Evolutionary conservation across 192 early-diverging fungal genomes (phyloP), one percentile per base, ranked within the genome.

Genomic region (Gonapodya sp.): DNA sequence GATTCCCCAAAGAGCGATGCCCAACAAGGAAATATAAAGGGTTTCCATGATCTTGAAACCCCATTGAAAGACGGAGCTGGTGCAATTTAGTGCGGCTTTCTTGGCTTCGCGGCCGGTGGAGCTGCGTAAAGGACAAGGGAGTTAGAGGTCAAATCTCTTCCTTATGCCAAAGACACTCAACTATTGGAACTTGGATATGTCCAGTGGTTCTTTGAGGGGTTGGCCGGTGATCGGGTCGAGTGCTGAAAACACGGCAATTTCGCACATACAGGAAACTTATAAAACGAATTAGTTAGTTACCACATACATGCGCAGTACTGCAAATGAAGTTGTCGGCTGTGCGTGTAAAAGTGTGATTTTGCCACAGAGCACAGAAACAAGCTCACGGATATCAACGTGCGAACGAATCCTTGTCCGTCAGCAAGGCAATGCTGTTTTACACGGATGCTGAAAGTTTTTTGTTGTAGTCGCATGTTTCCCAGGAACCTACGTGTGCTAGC

Each of bases 371-470:
- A 79, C 35, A 0, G 75, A 31, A 30, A 81, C 75, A 34, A 85
- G 82, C 64, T 80, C 82, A 24, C 35, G 30, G 31, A 86, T 64
- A 16, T n/a, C n/a, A 86, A 79, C 31, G 14, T 36, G 2, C 84
- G 35, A n/a, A 86, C 85, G 36, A 86, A 86, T 0, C 83, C 85
- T 36, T 86, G 85, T 16, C 85, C 85, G 78, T 86, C 85, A 35
- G 80, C 82, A 64, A 86, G 64, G 16, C 64, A 72, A 72, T n/a
- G n/a, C n/a, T n/a, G n/a, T n/a, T n/a, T n/a, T n/a, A n/a, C n/a
- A n/a, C n/a, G n/a, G n/a, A n/a, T n/a, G n/a, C n/a, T n/a, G 30
- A 72, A 72, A 72, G 64, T 18, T 16, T 30, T 18, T 16, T 16
- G 16, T 18, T 72, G 16, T 30, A 16, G 64, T 72, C 64, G 30